Conservation (phyloP, 2,329 filamentous ascomycete species). For the Fusarium ramigenum region DNA sequence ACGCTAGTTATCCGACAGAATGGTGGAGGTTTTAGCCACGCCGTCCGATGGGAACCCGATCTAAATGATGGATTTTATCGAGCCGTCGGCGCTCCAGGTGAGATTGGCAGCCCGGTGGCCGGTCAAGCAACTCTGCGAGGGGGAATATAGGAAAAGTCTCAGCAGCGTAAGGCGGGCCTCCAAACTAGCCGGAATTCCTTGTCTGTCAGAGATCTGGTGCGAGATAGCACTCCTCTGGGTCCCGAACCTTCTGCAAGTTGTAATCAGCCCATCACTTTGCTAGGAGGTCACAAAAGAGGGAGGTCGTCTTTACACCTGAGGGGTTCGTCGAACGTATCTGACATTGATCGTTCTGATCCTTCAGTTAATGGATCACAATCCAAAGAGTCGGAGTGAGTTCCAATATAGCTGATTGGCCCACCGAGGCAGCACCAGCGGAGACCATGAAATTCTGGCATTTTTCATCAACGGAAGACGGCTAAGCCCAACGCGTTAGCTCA, state of each 20-base stretch:
- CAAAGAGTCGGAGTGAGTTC: not conserved
- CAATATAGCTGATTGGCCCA: not conserved
- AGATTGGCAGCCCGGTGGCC: conserved; percentile 74
- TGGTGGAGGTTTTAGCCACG: conserved; percentile 46
- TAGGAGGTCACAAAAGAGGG: conserved; percentile 5
- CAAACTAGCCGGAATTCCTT: conserved; percentile 2
- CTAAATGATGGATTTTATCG: conserved; percentile 55
- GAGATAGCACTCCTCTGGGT: conserved; percentile 18
- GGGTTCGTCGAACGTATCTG: not conserved
- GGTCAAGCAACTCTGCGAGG: conserved; percentile 52
- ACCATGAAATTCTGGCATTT: not conserved
- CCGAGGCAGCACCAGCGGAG: not conserved
- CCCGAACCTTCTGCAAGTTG: not conserved
- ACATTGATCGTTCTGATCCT: not conserved
- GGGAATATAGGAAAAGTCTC: conserved; percentile 45
- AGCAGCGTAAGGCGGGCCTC: conserved; percentile 3
- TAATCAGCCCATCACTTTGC: not conserved
- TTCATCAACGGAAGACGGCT: not conserved
- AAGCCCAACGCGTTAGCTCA: not conserved
- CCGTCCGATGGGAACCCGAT: conserved; percentile 67
- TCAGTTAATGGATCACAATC: not conserved
- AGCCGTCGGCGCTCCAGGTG: conserved; percentile 67
- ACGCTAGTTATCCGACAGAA: conserved; percentile 76
- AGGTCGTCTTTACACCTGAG: conserved; percentile 7
- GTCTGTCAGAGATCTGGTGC: conserved; percentile 23